Evolutionary conservation across 495 filamentous ascomycete genomes (phyloP).

Genomic region (Penicillium coprophilum): DNA sequence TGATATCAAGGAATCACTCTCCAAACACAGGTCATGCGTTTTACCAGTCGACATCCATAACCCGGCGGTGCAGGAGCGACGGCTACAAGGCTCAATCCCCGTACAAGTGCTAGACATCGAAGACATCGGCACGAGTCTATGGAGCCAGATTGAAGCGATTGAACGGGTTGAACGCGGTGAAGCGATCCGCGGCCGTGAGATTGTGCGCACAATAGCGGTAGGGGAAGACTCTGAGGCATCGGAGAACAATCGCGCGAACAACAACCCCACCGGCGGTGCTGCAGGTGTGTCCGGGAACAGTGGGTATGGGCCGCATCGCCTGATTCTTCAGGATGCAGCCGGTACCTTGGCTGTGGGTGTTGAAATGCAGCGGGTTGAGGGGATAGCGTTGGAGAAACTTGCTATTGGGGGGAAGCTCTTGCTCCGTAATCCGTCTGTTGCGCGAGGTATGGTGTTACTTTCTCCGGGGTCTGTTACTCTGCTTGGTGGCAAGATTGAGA

Average conservation of each 20-base stretch:
- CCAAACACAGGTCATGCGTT: constrained; percentile 46
- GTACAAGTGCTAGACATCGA: constrained; percentile 85
- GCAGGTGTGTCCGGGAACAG: constrained; percentile 26
- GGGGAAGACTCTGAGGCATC: constrained; percentile 44
- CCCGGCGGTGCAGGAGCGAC: constrained; percentile 51
- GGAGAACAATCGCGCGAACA: constrained; percentile 22
- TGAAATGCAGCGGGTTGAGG: constrained; percentile 67
- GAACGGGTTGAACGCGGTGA: constrained; percentile 84
- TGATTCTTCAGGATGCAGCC: constrained; percentile 77
- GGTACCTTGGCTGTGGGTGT: constrained; percentile 70
- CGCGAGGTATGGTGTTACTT: constrained; percentile 75
- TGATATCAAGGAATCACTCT: constrained; percentile 65
- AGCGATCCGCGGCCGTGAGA: constrained; percentile 73
- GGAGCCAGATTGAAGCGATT: constrained; percentile 83
- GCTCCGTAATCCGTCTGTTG: constrained; percentile 63
- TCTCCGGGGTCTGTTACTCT: constrained; percentile 62
- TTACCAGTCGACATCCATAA: constrained; percentile 60
- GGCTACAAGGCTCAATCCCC: constrained; percentile 57
- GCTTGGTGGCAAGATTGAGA: constrained; percentile 86
- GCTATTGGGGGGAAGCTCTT: constrained; percentile 80
- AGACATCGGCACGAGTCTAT: constrained; percentile 72
- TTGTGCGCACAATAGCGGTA: constrained; percentile 67
- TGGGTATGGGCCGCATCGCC: constrained; percentile 65
- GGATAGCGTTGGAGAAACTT: constrained; percentile 62
- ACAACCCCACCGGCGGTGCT: constrained; percentile 10